Conservation (phyloP, 768 basidiomycete genomes). For the Pleurotus citrinopileatus region DNA sequence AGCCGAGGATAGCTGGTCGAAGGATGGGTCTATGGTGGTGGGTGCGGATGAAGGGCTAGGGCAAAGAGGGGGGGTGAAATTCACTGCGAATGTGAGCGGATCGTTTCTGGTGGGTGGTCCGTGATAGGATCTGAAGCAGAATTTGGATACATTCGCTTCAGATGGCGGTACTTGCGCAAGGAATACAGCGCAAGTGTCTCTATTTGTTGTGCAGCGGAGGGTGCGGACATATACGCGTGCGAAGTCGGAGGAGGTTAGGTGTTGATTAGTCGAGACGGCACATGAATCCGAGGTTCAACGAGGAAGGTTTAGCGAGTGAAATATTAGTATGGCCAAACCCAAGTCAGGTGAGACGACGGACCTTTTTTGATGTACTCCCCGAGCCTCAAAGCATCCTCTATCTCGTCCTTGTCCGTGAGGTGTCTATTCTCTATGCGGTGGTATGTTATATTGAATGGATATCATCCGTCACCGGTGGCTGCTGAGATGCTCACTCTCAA, state of each 20-base stretch:
- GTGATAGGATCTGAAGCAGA: conserved; percentile 24
- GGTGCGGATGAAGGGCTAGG: not conserved
- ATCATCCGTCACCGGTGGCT: not conserved
- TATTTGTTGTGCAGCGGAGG: conserved; percentile 22
- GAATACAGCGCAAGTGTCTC: conserved; percentile 84
- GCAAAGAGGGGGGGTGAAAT: not conserved
- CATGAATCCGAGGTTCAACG: no score
- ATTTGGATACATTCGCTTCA: conserved; percentile 67
- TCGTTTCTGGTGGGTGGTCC: conserved; percentile 8
- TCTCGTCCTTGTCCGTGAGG: conserved; percentile 65
- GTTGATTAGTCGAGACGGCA: not conserved
- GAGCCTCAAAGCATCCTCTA: conserved; percentile 70
- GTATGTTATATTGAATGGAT: not conserved
- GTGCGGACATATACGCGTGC: not conserved
- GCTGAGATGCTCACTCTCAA: conserved; percentile 56
- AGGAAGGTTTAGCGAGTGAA: not conserved
- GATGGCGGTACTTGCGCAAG: conserved; percentile 77
- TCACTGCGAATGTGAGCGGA: conserved; percentile 2
- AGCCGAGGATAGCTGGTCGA: no score
- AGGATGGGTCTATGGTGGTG: not conserved
- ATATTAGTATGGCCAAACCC: not conserved
- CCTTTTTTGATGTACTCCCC: conserved; percentile 88
- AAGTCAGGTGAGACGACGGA: conserved; percentile 24
- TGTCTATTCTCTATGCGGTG: conserved; percentile 55
- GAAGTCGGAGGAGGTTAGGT: no score